Evolutionary conservation across 176 grass and related monocot genomes (phyloP), one percentile per base, ranked within the genome.

Genomic region (Oropetium thomaeum): DNA sequence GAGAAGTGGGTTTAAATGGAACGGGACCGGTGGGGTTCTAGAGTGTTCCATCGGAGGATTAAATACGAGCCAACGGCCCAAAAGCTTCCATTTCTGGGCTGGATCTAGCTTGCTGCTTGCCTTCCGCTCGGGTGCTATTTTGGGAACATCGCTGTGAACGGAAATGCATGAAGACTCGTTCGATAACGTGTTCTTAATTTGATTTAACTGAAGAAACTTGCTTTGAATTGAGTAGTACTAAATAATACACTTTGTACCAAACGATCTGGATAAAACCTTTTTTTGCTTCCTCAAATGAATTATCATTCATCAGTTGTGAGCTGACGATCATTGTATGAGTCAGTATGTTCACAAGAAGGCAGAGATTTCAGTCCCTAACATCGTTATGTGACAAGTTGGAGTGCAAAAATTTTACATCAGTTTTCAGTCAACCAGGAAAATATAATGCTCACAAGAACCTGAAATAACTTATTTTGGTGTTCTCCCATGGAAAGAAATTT

Each of bases 1-100:
- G 59, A 79, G 59, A 38, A 17, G 29, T 59, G 76, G 67, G 86
- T 97, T 90, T 52, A 52, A 71, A 84, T 53, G 61, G 65, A 29
- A 31, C 16, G 32, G 22, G 62, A 70, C 26, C 26, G 27, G 25
- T 40, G 54, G 62, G 80, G 75, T 88, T 88, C 86, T 88, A 83
- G 86, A 88, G 80, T 74, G 54, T 88, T 88, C 86, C 69, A 6
- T 45, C 1, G 26, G 12, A 67, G 48, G 14, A 67, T 44, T 59
- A 17, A 70, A 78, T 67, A 67, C 3, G 31, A 82, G 40, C 37
- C 59, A 67, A 78, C 15, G 79, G 74, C 60, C 11, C 44, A 5
- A 64, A 70, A 76, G 78, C 43, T 45, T 76, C 59, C 39, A 5
- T 53, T 61, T 12, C 10, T 37, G 5, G 8, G 43, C 8, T 67